Evolutionary conservation across 345 rosid species (phyloP), one percentile per base, ranked within the genome.

Genomic region (Euphorbia pulcherrima): DNA sequence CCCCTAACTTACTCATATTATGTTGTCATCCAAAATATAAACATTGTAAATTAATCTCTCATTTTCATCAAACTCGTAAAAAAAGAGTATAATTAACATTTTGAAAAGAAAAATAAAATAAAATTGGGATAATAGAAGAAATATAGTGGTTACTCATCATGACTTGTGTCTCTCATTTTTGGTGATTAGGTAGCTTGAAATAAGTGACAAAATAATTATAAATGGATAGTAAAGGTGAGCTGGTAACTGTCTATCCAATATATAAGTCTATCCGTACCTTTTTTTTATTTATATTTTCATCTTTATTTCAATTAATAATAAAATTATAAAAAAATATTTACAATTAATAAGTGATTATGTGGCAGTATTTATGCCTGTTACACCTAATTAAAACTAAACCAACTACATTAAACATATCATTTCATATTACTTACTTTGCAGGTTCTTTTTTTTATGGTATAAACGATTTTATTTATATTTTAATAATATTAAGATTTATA

Each of bases 301-400:
- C 12, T 44, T 44, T 44, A 44, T 44, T 44, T 44, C 8, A 6
- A 39, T 39, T 39, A 4, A 4, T 39, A 39, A 4, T 39, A 39
- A 39, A 39, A 4, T 39, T 4, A 4, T 39, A 39, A 39, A 39
- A 39, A 4, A 10, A 4, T 39, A 10, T 39, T 12, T 7, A 44
- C 30, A 5, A 16, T 56, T 56, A 26, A 6, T 33, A 29, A 59
- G 35, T 59, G 16, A 44, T 44, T 44, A 44, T 12, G 17, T 44
- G 50, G 50, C 50, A 12, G 30, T 13, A 23, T 8, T n/a, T n/a
- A n/a, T 24, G 30, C 70, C 71, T 68, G 83, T 72, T 75, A 78
- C 81, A 81, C 90, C 81, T 82, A 83, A 86, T 86, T 71, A 84
- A 80, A 86, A 80, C 81, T 79, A 78, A 78, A 80, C 81, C 80